A percentile compares a stretch with the other conserved stretches of the same genome.
Evolutionary conservation across 2,329 filamentous ascomycete genomes (phyloP).

Genomic region (Neurospora sp.): DNA sequence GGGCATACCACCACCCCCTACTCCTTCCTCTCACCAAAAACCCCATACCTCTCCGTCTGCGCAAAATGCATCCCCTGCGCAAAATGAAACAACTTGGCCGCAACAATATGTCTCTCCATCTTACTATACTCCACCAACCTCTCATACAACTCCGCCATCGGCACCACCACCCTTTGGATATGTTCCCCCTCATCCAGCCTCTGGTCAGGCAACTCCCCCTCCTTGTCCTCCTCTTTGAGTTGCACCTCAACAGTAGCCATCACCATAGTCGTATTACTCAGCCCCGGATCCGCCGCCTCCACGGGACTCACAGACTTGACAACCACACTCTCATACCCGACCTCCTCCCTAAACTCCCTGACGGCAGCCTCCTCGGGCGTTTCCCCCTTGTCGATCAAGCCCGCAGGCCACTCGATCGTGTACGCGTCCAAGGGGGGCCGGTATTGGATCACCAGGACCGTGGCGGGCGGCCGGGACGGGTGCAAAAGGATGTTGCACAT

Average conservation of each 20-base stretch:
- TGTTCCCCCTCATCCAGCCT: conserved; percentile 50
- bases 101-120: conserved; percentile 40
- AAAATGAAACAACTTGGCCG: conserved; percentile 51
- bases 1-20: background rate
- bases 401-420: conserved; percentile 44
- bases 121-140: conserved; percentile 36
- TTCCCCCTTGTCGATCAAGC: conserved; percentile 41
- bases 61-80: conserved; percentile 45
- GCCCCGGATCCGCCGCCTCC: conserved; percentile 46
- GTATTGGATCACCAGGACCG: conserved; percentile 42
- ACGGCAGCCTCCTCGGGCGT: conserved; percentile 41
- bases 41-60: conserved; percentile 18
- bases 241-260: conserved; percentile 49
- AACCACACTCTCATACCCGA: conserved; percentile 41
- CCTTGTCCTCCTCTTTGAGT: conserved; percentile 29
- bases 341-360: conserved; percentile 45
- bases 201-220: conserved; percentile 41
- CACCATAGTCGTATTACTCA: conserved; percentile 52
- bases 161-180: conserved; percentile 50
- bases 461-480: conserved; percentile 31
- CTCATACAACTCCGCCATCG: conserved; percentile 44
- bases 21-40: background rate
- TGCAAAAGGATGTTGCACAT: conserved; percentile 49
- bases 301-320: conserved; percentile 38
- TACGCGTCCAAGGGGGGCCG: conserved; percentile 40